Base-by-base conservation (phyloP, 306 rosid genomes). In the Vigna radiata region DNA sequence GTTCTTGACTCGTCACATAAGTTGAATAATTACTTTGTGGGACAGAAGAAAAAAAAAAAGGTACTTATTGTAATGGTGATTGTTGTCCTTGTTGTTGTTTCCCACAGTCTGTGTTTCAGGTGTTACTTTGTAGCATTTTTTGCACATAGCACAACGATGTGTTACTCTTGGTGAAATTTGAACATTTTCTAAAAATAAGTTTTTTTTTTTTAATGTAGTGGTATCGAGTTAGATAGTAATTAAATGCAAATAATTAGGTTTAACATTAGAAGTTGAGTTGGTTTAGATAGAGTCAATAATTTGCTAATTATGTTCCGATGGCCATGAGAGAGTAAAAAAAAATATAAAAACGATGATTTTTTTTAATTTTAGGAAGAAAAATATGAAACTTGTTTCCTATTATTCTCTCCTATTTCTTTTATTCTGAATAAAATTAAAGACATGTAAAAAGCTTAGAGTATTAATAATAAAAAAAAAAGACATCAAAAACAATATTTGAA, bases 51-150 rank as follows among this genome's bases (percentile, higher is more conserved):
- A 2, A 59, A 25, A 25, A 29, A 25, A 58, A 11, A 58, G 29
- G 1, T 3, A 23, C 9, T 13, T 1, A 59, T 44, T 44, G 15
- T 12, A 44, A 44, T 59, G 29, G 21, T 31, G 13, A 60, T 60
- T 60, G 44, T 60, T 60, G 67, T 60, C 21, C 27, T 59, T 59
- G 65, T 13, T 27, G 65, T 2, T 60, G 66, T 60, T 60, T 60
- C 39, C 65, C 17, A 60, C 43, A 13, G 43, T 59, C 41, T 9
- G 46, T 27, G 41, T 18, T 14, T 60, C 66, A 60, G 66, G 66
- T 60, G 66, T 41, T 2, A 15, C 44, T 31, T 60, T 60, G 67
- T 60, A 43, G 44, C 21, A 3, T 29, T 31, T 60, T 60, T 2
- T 0, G 44, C 11, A 29, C 39, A 13, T 5, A 55, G 15, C 0